These are phyloP conservation scores for Ustilago loliicola DNA, from an alignment of 1,284 basidiomycete species.

Conservation along the genomic window DNA sequence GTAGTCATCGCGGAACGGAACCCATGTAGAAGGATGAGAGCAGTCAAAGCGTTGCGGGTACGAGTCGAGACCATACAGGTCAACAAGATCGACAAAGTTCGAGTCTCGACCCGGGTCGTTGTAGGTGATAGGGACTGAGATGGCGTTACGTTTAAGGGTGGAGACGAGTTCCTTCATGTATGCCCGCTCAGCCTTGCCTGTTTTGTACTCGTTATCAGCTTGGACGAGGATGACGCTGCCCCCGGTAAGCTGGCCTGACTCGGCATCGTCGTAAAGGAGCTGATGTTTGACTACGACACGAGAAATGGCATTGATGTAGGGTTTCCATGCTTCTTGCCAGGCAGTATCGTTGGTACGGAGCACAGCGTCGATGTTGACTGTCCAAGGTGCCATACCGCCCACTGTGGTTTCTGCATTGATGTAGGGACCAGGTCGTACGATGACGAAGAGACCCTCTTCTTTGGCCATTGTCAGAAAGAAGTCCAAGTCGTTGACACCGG, in stretches of 20 bases:
- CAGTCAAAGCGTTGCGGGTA: conserved; percentile 81
- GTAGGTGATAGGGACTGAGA: conserved; percentile 58
- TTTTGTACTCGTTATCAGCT: conserved; percentile 69
- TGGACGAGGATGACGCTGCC: conserved; percentile 59
- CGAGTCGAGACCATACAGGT: conserved; percentile 76
- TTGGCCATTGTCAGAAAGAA: conserved; percentile 75
- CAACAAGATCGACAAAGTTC: conserved; percentile 70
- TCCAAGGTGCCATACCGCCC: conserved; percentile 84
- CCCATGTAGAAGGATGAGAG: conserved; percentile 77
- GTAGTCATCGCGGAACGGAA: conserved; percentile 57
- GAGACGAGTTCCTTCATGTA: conserved; percentile 47
- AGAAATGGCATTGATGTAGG: conserved; percentile 79
- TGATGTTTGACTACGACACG: conserved; percentile 77
- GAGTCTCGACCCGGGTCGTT: conserved; percentile 53
- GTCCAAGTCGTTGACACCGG: conserved; percentile 79
- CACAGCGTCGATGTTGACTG: conserved; percentile 77
- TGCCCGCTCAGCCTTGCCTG: conserved; percentile 56
- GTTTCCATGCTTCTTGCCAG: conserved; percentile 79
- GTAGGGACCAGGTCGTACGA: conserved; percentile 77
- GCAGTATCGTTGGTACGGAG: conserved; percentile 79
- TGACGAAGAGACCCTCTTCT: conserved; percentile 77
- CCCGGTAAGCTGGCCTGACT: conserved; percentile 20
- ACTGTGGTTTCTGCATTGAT: conserved; percentile 79
- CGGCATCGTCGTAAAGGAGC: conserved; percentile 72
- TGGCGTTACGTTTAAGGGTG: conserved; percentile 36